Percentiles rank a stretch among this genome's conserved stretches.
Conservation (phyloP, 352 stramenopile genomes). For the Globisporangium uncinulatum region DNA sequence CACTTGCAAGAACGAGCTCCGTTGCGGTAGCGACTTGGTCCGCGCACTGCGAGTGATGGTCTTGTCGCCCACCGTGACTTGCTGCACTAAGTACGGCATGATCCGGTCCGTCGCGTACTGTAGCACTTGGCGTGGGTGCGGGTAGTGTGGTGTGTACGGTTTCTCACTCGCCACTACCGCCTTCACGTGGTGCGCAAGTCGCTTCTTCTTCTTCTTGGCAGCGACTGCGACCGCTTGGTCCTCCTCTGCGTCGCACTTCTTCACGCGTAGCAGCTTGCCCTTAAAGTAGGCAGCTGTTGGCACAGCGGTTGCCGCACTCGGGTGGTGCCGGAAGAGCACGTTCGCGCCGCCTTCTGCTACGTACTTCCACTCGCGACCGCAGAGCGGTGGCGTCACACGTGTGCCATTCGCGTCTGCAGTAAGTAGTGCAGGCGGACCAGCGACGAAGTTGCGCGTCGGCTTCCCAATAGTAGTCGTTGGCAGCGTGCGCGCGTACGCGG, state of each 20-base stretch:
- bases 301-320: constrained; percentile 9
- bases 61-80: constrained; percentile 13
- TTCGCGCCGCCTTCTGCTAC: constrained; percentile 83
- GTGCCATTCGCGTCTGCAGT: not conserved
- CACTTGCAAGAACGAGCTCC: constrained; percentile 50
- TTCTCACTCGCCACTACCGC: constrained; percentile 11
- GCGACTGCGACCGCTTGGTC: constrained; percentile 1
- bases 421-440: not conserved
- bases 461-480: not conserved
- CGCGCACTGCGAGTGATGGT: not conserved
- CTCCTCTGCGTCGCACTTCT: constrained; percentile 62
- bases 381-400: constrained; percentile 20
- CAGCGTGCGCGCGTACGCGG: too few relatives aligned
- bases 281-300: constrained; percentile 32
- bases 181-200: constrained; percentile 6
- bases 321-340: constrained; percentile 76
- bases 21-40: constrained; percentile 10
- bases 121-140: constrained; percentile 56
- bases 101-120: constrained; percentile 74
- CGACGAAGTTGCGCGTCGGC: not conserved
- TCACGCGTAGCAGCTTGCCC: constrained; percentile 76
- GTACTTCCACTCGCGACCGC: constrained; percentile 78
- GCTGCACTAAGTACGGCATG: constrained; percentile 55
- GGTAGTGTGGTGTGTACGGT: constrained; percentile 55
- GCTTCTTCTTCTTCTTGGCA: constrained; percentile 22